phyloP scores from a whole-genome alignment of 768 basidiomycete species.

The Naganishia kalamii region DNA sequence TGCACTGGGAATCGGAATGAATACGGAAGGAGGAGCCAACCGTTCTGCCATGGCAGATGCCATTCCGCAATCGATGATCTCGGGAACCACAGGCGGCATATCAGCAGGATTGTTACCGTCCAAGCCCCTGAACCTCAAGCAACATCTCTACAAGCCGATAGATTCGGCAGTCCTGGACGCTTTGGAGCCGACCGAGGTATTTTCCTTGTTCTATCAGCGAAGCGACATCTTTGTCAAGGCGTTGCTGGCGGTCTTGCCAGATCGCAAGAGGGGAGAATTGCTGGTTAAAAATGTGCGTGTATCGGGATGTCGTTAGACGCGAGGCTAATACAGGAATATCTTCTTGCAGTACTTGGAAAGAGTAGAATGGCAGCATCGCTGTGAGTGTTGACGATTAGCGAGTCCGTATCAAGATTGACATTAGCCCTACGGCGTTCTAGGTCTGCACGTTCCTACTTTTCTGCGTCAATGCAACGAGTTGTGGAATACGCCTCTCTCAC shows the following conservation, averaged over 20 bases:
- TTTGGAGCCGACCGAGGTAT: constrained; percentile 39
- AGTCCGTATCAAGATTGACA: no score
- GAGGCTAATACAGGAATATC: background rate
- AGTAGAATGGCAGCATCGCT: constrained; percentile 46
- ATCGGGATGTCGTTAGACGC: background rate
- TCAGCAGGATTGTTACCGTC: constrained; percentile 3
- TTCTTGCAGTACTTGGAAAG: constrained; percentile 37
- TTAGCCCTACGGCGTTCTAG: constrained; percentile 15
- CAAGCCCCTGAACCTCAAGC: constrained; percentile 4
- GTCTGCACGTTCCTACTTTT: constrained; percentile 45
- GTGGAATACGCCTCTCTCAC: constrained; percentile 40
- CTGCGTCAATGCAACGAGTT: constrained; percentile 45
- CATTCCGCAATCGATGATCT: constrained; percentile 9
- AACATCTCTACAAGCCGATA: constrained; percentile 12
- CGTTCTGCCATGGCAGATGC: constrained; percentile 10
- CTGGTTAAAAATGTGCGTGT: constrained; percentile 39
- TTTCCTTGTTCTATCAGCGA: constrained; percentile 40
- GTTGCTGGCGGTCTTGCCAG: constrained; percentile 37
- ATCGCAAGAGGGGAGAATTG: constrained; percentile 37
- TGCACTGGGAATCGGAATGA: constrained; percentile 5
- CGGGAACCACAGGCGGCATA: constrained; percentile 1
- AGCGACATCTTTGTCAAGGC: constrained; percentile 41
- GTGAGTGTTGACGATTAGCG: constrained; percentile 30
- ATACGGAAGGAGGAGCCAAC: background rate
- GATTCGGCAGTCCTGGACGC: constrained; percentile 34